phyloP scores from a whole-genome alignment of 345 rosid genomes.

The Hibiscus tridactylites region DNA sequence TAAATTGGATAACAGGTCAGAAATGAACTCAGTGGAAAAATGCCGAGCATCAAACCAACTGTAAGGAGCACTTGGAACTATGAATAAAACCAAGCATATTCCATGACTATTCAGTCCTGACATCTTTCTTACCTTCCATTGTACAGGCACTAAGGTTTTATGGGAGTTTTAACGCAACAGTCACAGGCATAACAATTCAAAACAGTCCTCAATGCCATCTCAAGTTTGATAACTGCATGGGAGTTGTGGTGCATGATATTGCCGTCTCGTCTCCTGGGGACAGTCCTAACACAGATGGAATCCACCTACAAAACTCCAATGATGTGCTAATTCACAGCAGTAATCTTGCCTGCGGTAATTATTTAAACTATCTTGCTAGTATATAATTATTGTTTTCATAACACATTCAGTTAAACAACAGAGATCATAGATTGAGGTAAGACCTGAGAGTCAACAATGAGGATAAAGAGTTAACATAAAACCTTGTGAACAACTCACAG shows the following conservation, averaged over 20 bases:
- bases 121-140: constrained; percentile 6
- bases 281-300: constrained; percentile 98
- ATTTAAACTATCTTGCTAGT: constrained; percentile 3
- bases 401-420: constrained; percentile 1
- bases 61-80: constrained; percentile 40
- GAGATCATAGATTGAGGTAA: constrained; percentile 10
- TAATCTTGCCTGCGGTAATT: constrained; percentile 76
- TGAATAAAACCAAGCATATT: neutral
- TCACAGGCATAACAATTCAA: constrained; percentile 82
- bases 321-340: constrained; percentile 70
- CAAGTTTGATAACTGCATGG: constrained; percentile 89
- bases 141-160: constrained; percentile 85
- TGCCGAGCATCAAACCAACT: constrained; percentile 90
- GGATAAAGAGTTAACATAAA: constrained; percentile 3
- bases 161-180: constrained; percentile 82
- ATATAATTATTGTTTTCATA: neutral
- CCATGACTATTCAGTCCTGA: neutral
- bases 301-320: constrained; percentile 87
- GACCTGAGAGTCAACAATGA: constrained; percentile 15
- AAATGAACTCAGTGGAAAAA: constrained; percentile 49
- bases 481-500: constrained; percentile 8
- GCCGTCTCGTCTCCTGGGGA: constrained; percentile 71
- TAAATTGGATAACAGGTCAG: constrained; percentile 43
- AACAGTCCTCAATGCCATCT: constrained; percentile 99
- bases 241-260: constrained; percentile 77